Evolutionary conservation across 441 rosid genomes (phyloP), one percentile per base, ranked within the genome.

Genomic region (Erodium moschatum): DNA sequence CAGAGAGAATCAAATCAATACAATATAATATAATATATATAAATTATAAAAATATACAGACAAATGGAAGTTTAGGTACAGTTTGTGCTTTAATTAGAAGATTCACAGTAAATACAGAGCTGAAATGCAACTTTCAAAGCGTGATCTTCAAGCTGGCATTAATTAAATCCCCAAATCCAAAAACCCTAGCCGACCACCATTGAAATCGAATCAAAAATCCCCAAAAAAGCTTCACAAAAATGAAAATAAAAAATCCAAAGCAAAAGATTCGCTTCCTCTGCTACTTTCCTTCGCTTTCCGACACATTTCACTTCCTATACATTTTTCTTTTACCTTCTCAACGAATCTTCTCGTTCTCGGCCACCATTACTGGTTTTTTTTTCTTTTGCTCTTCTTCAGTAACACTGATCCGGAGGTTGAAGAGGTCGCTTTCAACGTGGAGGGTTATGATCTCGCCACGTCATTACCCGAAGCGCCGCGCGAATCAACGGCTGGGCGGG

Each of bases 81-180:
- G n/a, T 24, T 1, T 33, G 38, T 0, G 38, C 38, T 33, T 33
- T 33, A 33, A 0, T 33, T 5, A 33, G 54, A 77, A 73, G 77
- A 70, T 70, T 69, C 70, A 33, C 15, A 70, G 67, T 6, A 50
- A 29, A 72, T 65, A 72, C 75, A 73, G 76, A 77, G 58, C 75
- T 18, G 75, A 72, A 72, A 77, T 31, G 70, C 73, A 67, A 64
- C 84, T 87, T 86, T 85, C 75, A 79, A 80, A 76, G 91, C 88
- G 90, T 86, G 85, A 82, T 61, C 56, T 73, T 85, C 70, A 89
- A 83, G 86, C 82, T 70, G 73, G 63, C 78, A 60, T 69, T 82
- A 40, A 33, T 71, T 77, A 77, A 75, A 72, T 69, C 19, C 42
- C 67, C 70, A 77, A 66, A 62, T 67, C 38, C 69, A 68, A 61